phyloP scores from a whole-genome alignment of 352 stramenopile genomes.

The Globisporangium abappressorium region DNA sequence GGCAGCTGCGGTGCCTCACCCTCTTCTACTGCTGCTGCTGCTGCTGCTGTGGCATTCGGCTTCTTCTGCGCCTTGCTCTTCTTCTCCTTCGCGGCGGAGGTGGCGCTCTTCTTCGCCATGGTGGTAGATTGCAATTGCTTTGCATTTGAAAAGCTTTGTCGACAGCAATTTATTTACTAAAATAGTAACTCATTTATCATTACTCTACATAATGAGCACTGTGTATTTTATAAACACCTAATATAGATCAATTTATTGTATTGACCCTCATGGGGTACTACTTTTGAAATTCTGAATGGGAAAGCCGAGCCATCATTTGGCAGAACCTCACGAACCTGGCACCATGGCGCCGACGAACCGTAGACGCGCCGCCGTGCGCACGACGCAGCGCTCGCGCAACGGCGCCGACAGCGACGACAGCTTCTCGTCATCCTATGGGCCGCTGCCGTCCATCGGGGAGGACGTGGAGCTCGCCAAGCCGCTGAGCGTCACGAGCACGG shows the following conservation, averaged over 20 bases:
- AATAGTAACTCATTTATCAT: too few species aligned
- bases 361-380: constrained; percentile 21
- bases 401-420: constrained; percentile 8
- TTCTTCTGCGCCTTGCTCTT: constrained; percentile 6
- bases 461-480: constrained; percentile 43
- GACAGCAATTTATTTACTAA: not conserved
- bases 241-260: not conserved
- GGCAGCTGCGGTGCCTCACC: constrained; percentile 35
- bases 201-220: too few species aligned
- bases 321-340: not conserved
- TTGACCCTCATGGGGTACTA: constrained; percentile 4
- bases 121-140: not conserved
- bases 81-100: constrained; percentile 1
- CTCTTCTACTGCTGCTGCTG: constrained; percentile 12
- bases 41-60: not conserved
- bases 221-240: not conserved
- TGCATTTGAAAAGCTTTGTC: not conserved
- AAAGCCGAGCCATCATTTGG: not conserved
- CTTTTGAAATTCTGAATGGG: constrained; percentile 9
- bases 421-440: constrained; percentile 13
- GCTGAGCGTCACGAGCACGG: constrained; percentile 24
- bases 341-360: constrained; percentile 17
- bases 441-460: constrained; percentile 57
- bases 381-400: constrained; percentile 24
- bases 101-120: constrained; percentile 16